These are phyloP conservation scores for Pythium guiyangense DNA, from an alignment of 352 stramenopile species.

Conservation along the genomic window DNA sequence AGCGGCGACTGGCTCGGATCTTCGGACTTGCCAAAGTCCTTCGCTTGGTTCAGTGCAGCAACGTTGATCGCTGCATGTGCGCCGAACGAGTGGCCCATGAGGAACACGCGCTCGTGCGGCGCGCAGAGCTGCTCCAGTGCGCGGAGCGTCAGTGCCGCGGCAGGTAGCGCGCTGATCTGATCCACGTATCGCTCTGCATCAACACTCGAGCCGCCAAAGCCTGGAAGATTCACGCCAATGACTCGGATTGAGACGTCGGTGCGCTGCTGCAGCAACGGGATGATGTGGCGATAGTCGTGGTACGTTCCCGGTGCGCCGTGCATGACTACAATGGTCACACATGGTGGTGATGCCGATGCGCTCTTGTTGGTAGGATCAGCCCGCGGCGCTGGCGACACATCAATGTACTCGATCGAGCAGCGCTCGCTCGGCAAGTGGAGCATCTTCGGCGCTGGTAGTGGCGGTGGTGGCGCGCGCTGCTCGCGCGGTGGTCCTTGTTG, in stretches of 20 bases:
- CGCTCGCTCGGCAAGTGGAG: conserved; percentile 6
- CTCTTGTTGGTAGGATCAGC: not conserved
- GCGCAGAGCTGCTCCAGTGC: conserved; percentile 25
- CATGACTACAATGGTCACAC: conserved; percentile 28
- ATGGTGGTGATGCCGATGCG: not conserved
- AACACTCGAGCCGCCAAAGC: conserved; percentile 27
- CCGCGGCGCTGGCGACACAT: conserved; percentile 2
- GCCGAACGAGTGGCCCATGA: conserved; percentile 51
- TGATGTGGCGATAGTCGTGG: conserved; percentile 33
- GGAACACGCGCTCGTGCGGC: conserved; percentile 24
- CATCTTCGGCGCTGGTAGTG: conserved; percentile 5
- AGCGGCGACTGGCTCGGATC: conserved; percentile 1
- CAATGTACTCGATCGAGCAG: conserved; percentile 16
- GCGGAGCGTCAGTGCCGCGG: conserved; percentile 24
- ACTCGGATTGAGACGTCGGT: conserved; percentile 12
- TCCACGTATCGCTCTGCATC: conserved; percentile 24
- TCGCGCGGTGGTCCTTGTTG: conserved; percentile 3
- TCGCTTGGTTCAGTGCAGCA: conserved; percentile 24
- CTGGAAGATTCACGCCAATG: conserved; percentile 35
- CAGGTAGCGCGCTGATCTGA: conserved; percentile 23
- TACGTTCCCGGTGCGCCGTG: conserved; percentile 42
- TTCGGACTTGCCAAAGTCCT: not conserved
- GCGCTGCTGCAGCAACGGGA: conserved; percentile 18
- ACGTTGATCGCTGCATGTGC: conserved; percentile 46
- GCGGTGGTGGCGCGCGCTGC: conserved; percentile 7